phyloP scores from a whole-genome alignment of 2,329 filamentous ascomycete species.

The Pyricularia sp. region DNA sequence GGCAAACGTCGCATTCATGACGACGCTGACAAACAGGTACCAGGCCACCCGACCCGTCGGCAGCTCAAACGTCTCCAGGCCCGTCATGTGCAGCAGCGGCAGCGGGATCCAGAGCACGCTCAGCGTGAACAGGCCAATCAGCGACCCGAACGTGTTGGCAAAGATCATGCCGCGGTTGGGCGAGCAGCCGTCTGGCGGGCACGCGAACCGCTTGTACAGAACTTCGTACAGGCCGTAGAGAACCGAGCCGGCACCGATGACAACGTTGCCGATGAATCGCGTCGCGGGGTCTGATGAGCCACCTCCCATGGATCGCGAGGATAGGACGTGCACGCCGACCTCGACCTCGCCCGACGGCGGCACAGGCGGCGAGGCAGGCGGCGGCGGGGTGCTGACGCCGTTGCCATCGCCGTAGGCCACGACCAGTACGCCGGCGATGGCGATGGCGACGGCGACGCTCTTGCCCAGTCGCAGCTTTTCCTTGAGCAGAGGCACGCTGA shows the following conservation, averaged over 20 bases:
- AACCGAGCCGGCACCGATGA: conserved; percentile 85
- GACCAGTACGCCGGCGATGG: conserved; percentile 83
- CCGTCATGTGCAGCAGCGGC: conserved; percentile 69
- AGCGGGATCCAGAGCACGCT: conserved; percentile 86
- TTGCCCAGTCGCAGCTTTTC: conserved; percentile 82
- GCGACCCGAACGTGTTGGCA: conserved; percentile 80
- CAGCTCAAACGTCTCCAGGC: conserved; percentile 74
- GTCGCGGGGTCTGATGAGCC: conserved; percentile 33
- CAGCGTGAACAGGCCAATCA: conserved; percentile 82
- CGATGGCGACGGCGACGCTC: conserved; percentile 74
- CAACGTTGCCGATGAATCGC: conserved; percentile 73
- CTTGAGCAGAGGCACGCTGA: conserved; percentile 80
- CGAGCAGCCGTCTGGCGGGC: conserved; percentile 80
- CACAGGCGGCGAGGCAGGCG: conserved; percentile 13
- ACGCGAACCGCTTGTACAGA: conserved; percentile 86
- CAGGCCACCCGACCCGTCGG: conserved; percentile 69
- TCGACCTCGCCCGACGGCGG: conserved; percentile 20
- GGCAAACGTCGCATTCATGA: conserved; percentile 86
- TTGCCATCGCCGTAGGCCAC: conserved; percentile 80
- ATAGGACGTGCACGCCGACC: background rate
- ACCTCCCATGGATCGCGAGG: background rate
- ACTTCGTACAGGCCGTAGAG: conserved; percentile 97
- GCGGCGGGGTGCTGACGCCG: conserved; percentile 36
- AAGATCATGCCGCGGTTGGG: conserved; percentile 91
- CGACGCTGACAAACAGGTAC: conserved; percentile 70